Evolutionary conservation across 2,329 filamentous ascomycete genomes (phyloP), one percentile per base, ranked within the genome.

Genomic region (Trichophyton equinum): DNA sequence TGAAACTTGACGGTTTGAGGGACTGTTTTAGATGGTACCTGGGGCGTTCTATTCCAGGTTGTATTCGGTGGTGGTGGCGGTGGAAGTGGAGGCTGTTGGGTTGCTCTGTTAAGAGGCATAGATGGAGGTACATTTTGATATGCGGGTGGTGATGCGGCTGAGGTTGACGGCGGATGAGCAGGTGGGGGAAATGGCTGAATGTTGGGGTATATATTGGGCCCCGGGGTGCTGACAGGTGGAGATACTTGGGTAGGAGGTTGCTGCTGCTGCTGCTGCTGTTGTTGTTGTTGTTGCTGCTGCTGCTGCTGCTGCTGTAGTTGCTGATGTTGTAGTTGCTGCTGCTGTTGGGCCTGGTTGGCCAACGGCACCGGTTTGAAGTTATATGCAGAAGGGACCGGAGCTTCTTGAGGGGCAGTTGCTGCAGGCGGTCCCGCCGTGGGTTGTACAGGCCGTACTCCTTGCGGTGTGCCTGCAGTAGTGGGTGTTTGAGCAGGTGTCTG

Each of bases 1-100:
- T 59, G 57, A 11, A 59, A 59, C 25, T 59, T 59, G 40, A 59
- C 57, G n/a, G 44, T 49, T 38, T 59, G 57, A 33, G 42, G 33
- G 15, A 22, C 55, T 9, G 33, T 11, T 44, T 57, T 57, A 9
- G 55, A 20, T 27, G 55, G 33, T 25, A 33, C 18, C 18, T 57
- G 55, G 13, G 55, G 36, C 9, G 40, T 9, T 42, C 40, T 57
- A 27, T 25, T 57, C 40, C 55, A 40, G n/a, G 55, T 25, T 42
- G n/a, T 59, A n/a, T 13, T 44, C n/a, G 44, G 8, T 18, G 57
- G 22, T 30, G 42, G 57, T 13, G 27, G 40, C 3, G 42, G 22
- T 38, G n/a, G 44, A 18, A 13, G 33, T 20, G n/a, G 18, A 3
- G 8, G 33, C 2, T 9, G 8, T 38, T 38, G 33, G 8, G 33